A percentile compares a stretch with the other conserved stretches of the same genome.
phyloP scores from a whole-genome alignment of 139 green algal species.

The Klebsormidium nitens region DNA sequence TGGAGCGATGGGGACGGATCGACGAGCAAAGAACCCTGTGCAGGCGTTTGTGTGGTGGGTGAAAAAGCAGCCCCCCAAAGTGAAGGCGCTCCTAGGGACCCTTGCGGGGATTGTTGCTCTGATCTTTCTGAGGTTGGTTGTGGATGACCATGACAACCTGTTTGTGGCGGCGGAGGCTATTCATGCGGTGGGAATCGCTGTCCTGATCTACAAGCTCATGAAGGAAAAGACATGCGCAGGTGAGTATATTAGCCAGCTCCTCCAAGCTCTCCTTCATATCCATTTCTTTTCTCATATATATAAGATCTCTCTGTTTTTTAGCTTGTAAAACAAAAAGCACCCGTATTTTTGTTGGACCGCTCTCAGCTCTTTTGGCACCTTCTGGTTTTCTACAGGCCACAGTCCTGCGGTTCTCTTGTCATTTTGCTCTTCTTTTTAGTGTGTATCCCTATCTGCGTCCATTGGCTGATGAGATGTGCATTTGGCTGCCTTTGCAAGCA shows the following conservation, averaged over 20 bases:
- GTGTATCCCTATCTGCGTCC: too few species aligned
- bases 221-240: conserved; percentile 78
- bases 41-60: conserved; percentile 25
- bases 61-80: conserved; percentile 22
- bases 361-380: too few species aligned
- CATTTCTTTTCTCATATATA: too few species aligned
- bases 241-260: conserved; percentile 48
- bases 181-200: conserved; percentile 87
- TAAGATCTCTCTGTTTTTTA: too few species aligned
- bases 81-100: conserved; percentile 25
- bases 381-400: too few species aligned
- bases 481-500: too few species aligned
- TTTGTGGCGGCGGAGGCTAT: conserved; percentile 89
- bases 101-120: conserved; percentile 32
- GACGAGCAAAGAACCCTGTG: conserved; percentile 11
- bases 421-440: too few species aligned
- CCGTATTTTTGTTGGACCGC: too few species aligned
- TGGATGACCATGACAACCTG: conserved; percentile 96
- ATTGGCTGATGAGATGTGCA: too few species aligned
- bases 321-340: too few species aligned
- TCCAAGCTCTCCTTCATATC: too few species aligned
- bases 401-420: too few species aligned
- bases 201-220: conserved; percentile 91
- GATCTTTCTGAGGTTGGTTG: conserved; percentile 68
- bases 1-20: conserved; percentile 27